Evolutionary conservation across 768 basidiomycete species (phyloP).

Genomic region (Leucocoprinus birnbaumii): DNA sequence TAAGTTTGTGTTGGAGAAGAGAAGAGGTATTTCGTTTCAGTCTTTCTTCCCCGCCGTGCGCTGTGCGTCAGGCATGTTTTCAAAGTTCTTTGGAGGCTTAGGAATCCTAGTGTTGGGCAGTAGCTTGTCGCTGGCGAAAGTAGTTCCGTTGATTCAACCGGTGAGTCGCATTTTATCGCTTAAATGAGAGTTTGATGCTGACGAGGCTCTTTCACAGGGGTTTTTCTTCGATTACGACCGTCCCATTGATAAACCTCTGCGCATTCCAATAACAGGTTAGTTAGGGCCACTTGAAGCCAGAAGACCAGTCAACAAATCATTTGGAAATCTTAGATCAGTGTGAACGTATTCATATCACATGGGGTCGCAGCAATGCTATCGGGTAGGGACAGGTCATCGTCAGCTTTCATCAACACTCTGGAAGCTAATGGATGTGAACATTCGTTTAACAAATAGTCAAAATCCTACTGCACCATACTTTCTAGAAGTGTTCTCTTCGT

Average conservation of each 20-base stretch:
- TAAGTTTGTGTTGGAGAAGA: not conserved
- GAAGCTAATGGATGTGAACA: not conserved
- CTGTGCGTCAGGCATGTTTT: not conserved
- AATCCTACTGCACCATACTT: constrained; percentile 47
- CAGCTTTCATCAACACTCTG: not conserved
- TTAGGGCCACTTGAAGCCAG: no score
- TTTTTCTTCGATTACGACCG: constrained; percentile 36
- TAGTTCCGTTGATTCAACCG: constrained; percentile 23
- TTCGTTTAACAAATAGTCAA: constrained; percentile 28
- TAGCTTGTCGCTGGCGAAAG: constrained; percentile 14
- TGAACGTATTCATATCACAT: constrained; percentile 31
- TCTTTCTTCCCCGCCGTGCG: not conserved
- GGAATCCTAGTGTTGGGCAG: not conserved
- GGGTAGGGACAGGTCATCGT: constrained; percentile 21
- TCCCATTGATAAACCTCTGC: constrained; percentile 21
- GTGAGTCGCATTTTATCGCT: no score
- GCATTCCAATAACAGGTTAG: constrained; percentile 30
- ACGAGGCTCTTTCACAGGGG: constrained; percentile 21
- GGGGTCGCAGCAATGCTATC: constrained; percentile 27
- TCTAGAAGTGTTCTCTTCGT: constrained; percentile 50
- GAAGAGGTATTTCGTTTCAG: no score
- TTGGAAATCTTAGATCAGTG: constrained; percentile 33
- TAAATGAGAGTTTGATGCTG: no score
- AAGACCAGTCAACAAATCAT: no score
- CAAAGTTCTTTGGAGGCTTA: not conserved